A percentile compares a stretch with the other conserved stretches of the same genome.
These are phyloP conservation scores for Volvariella volvacea DNA, from an alignment of 1,284 basidiomycete genomes.

Conservation along the genomic window DNA sequence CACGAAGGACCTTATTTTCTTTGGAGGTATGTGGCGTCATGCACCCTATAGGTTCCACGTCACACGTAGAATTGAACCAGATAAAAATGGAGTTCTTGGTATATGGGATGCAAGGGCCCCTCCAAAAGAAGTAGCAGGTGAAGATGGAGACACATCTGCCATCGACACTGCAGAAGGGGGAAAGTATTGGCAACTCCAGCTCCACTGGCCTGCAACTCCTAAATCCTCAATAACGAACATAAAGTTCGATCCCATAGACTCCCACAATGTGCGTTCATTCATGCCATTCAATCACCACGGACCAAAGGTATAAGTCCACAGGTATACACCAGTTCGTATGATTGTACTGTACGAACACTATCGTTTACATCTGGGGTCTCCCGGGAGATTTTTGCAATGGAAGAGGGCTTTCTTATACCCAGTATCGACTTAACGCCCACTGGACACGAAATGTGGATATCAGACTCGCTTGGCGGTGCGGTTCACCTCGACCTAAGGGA, in stretches of 20 bases:
- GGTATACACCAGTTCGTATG: conserved; percentile 76
- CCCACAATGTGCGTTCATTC: conserved; percentile 50
- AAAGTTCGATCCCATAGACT: conserved; percentile 65
- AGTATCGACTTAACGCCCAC: conserved; percentile 59
- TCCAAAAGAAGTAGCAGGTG: conserved; percentile 53
- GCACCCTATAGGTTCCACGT: background rate
- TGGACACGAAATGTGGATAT: conserved; percentile 76
- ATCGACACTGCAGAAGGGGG: conserved; percentile 49
- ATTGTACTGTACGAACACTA: conserved; percentile 65
- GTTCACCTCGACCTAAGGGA: conserved; percentile 71
- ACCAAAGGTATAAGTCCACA: conserved; percentile 17
- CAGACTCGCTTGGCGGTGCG: conserved; percentile 59
- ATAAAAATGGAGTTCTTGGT: conserved; percentile 73
- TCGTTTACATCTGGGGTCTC: conserved; percentile 66
- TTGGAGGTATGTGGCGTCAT: conserved; percentile 64
- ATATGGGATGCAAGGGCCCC: conserved; percentile 77
- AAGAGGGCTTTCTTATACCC: conserved; percentile 49
- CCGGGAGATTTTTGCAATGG: conserved; percentile 55
- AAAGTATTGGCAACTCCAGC: conserved; percentile 71
- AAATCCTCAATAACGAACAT: conserved; percentile 72
- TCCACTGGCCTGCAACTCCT: conserved; percentile 74
- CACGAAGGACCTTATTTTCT: conserved; percentile 75
- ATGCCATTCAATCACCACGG: conserved; percentile 7
- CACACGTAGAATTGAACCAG: conserved; percentile 28
- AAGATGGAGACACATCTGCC: conserved; percentile 45